Evolutionary conservation across 306 rosid genomes (phyloP).

Genomic region (Hippophae rhamnoides): DNA sequence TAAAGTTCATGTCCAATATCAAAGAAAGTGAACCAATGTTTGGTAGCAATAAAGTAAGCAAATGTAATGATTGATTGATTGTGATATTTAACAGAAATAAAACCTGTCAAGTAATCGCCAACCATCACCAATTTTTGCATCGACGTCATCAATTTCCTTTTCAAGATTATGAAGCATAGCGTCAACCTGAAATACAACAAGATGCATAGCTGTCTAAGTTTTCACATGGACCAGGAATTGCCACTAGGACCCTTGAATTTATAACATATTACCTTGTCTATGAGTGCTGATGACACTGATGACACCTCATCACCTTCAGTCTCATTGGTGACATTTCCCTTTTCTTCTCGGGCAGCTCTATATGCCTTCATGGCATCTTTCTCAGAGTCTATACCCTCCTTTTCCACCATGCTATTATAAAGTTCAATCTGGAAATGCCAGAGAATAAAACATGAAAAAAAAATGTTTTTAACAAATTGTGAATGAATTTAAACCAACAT

Average conservation of each 20-base stretch:
- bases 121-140: slow-evolving; percentile 83
- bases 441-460: slow-evolving; percentile 8
- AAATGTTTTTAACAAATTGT: not conserved
- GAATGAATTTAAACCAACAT: not conserved
- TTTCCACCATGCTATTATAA: slow-evolving; percentile 75
- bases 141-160: slow-evolving; percentile 93
- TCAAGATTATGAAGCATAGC: slow-evolving; percentile 89
- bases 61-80: not conserved
- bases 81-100: slow-evolving; percentile 9
- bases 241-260: slow-evolving; percentile 3
- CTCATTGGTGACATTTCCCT: slow-evolving; percentile 29
- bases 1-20: not conserved
- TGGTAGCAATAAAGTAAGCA: not conserved
- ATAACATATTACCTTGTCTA: slow-evolving; percentile 48
- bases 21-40: not conserved
- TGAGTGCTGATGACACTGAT: slow-evolving; percentile 83
- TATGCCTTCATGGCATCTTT: slow-evolving; percentile 70
- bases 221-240: not conserved
- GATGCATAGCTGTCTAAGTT: not conserved
- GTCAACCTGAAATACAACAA: slow-evolving; percentile 60
- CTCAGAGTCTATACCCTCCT: slow-evolving; percentile 56
- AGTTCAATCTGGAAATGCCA: slow-evolving; percentile 65
- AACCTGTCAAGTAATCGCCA: slow-evolving; percentile 88
- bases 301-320: slow-evolving; percentile 59
- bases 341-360: slow-evolving; percentile 82